Base-by-base conservation (phyloP, 2,329 filamentous ascomycete species). In the Setomelanomma holmii region DNA sequence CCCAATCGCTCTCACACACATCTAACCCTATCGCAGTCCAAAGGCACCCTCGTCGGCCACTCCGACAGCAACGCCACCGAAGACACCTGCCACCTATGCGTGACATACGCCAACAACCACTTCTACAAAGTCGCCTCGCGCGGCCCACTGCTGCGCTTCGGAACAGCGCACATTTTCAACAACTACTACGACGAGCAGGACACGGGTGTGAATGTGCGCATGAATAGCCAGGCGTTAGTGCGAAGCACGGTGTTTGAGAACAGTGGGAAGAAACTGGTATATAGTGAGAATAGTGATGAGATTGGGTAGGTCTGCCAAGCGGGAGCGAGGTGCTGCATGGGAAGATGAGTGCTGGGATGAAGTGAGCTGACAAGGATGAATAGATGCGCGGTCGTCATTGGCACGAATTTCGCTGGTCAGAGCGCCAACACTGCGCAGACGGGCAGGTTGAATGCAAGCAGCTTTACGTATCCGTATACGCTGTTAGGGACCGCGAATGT, bases 21-120 rank as follows among this genome's bases (percentile, higher is more conserved):
- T 8, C 33, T 35, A 12, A 16, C 10, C 33, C 16, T 12, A 35
- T 21, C 24, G 12, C 24, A 60, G 58, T 86, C 79, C 76, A 86
- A 86, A 70, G 82, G 79, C 14, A 82, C 80, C 0, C 76, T 86
- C 5, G 75, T 85, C 45, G 84, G 83, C 10, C 84, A 41, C 21
- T 41, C 39, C 4, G 39, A 41, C 22, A 41, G 27, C 8, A 41
- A 41, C 73, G 73, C 61, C 22, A 75, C 66, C 44, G 62, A 65
- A 45, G 86, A 89, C 73, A 82, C 68, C 1, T 86, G 86, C 58
- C 78, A 85, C 64, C 79, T 89, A 24, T 82, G 79, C 69, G 76
- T 89, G 35, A 89, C 86, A 48, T 87, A 86, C 67, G 81, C 82
- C 74, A 84, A 88, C 79, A 89, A 89, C 80, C 78, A 83, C 77